These are phyloP conservation scores for Blastobotrys buckinghamii DNA, from an alignment of 1,139 yeast genomes.

Conservation along the genomic window DNA sequence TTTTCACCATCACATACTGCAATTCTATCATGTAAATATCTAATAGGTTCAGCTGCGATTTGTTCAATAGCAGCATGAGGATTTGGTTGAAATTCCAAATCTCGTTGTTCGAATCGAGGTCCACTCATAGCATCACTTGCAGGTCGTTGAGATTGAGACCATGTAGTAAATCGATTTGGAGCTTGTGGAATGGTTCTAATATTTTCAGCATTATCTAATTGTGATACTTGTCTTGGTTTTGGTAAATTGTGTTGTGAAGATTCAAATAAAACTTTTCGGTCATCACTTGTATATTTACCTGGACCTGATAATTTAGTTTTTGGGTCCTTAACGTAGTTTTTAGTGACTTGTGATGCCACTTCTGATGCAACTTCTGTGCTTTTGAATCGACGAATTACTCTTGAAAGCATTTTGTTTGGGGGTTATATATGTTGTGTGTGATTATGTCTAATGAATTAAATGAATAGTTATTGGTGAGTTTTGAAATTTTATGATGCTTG, in stretches of 20 bases:
- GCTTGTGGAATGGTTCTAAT: constrained; percentile 45
- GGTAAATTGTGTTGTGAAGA: constrained; percentile 1
- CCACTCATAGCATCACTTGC: constrained; percentile 55
- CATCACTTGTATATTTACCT: background rate
- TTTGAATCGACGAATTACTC: background rate
- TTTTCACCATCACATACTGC: constrained; percentile 90
- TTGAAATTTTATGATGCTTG: background rate
- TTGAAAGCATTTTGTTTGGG: background rate
- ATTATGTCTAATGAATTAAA: background rate
- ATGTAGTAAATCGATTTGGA: constrained; percentile 63
- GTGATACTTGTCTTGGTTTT: constrained; percentile 5
- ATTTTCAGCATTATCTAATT: constrained; percentile 1
- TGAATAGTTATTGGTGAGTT: background rate
- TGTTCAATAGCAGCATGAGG: constrained; percentile 83
- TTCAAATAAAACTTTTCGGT: background rate
- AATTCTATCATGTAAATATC: constrained; percentile 53
- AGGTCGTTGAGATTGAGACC: constrained; percentile 67
- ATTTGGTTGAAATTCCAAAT: constrained; percentile 61
- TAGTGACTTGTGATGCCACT: too few species aligned
- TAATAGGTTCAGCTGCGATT: constrained; percentile 68
- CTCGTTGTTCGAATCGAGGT: constrained; percentile 69
- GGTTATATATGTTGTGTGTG: background rate
- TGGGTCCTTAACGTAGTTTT: too few species aligned
- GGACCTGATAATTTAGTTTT: background rate
- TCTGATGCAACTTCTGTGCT: background rate